A percentile compares a stretch with the other conserved stretches of the same genome.
These are phyloP conservation scores for Citrus hindsii DNA, from an alignment of 345 rosid genomes.

Conservation along the genomic window DNA sequence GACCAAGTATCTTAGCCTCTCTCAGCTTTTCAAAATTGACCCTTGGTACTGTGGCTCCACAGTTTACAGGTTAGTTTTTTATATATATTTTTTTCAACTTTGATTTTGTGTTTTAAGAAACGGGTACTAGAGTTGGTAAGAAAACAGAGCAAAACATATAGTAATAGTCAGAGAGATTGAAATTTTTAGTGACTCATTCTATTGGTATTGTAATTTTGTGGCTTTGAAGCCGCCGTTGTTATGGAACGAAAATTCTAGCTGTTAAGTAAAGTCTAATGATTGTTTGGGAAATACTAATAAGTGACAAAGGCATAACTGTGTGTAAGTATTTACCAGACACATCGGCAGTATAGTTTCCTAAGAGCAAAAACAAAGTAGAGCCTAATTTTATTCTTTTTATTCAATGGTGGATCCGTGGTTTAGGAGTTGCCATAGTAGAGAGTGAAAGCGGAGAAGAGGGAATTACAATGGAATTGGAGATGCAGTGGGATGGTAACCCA, in stretches of 20 bases:
- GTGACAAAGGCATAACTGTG: too few relatives aligned
- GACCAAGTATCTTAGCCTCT: constrained; percentile 67
- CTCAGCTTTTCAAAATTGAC: constrained; percentile 77
- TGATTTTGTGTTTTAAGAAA: too few relatives aligned
- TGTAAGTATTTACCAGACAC: too few relatives aligned
- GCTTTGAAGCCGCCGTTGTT: too few relatives aligned
- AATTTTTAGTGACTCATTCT: neutral
- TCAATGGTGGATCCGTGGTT: neutral
- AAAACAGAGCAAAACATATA: neutral
- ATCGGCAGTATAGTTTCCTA: too few relatives aligned
- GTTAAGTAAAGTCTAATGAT: too few relatives aligned
- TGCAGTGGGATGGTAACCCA: constrained; percentile 97
- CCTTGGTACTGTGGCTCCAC: constrained; percentile 96
- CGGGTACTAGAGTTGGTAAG: neutral
- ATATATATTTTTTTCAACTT: neutral
- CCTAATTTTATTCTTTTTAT: neutral
- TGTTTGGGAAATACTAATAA: too few relatives aligned
- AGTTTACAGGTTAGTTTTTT: constrained; percentile 65
- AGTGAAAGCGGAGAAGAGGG: constrained; percentile 41
- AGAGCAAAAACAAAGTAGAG: too few relatives aligned
- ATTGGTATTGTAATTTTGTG: too few relatives aligned
- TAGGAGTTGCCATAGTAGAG: constrained; percentile 75
- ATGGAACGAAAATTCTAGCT: too few relatives aligned
- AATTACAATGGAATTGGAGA: constrained; percentile 78
- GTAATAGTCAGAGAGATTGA: neutral